These are phyloP conservation scores for Penicillium sp. DNA, from an alignment of 2,329 filamentous ascomycete species.

Conservation along the genomic window DNA sequence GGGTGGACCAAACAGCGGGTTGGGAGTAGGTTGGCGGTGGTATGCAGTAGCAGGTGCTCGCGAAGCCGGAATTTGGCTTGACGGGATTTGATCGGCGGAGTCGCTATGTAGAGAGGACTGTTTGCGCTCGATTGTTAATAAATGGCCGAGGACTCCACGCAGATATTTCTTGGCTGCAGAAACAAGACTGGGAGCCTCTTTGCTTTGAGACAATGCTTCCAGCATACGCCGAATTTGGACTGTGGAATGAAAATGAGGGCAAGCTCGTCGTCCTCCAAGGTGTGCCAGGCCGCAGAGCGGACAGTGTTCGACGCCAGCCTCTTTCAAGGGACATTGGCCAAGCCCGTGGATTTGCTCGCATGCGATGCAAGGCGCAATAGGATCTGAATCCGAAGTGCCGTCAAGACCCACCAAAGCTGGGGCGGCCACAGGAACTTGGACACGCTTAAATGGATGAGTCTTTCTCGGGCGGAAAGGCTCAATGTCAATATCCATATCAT, in stretches of 20 bases:
- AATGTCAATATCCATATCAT: conserved; percentile 15
- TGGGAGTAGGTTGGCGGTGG: background rate
- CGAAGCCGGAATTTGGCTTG: background rate
- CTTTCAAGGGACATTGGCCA: conserved; percentile 63
- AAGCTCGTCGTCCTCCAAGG: conserved; percentile 56
- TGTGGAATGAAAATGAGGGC: conserved; percentile 63
- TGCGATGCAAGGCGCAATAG: conserved; percentile 47
- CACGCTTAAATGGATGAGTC: conserved; percentile 41
- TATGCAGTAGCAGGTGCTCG: background rate
- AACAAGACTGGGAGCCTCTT: conserved; percentile 56
- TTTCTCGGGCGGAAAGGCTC: conserved; percentile 14
- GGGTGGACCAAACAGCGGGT: background rate
- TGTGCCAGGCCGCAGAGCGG: conserved; percentile 65
- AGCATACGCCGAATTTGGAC: conserved; percentile 65
- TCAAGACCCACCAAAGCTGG: conserved; percentile 14
- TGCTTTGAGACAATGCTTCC: conserved; percentile 59
- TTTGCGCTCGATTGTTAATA: conserved; percentile 42
- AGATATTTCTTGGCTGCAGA: conserved; percentile 59
- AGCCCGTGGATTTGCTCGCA: conserved; percentile 56
- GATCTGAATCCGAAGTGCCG: conserved; percentile 12
- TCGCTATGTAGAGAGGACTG: background rate
- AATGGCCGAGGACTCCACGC: conserved; percentile 53
- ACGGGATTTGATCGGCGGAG: background rate
- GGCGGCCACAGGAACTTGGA: conserved; percentile 19
- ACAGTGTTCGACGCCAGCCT: conserved; percentile 61